Base-by-base conservation (phyloP, 2,329 filamentous ascomycete species). In the Cordyceps tenuipes region DNA sequence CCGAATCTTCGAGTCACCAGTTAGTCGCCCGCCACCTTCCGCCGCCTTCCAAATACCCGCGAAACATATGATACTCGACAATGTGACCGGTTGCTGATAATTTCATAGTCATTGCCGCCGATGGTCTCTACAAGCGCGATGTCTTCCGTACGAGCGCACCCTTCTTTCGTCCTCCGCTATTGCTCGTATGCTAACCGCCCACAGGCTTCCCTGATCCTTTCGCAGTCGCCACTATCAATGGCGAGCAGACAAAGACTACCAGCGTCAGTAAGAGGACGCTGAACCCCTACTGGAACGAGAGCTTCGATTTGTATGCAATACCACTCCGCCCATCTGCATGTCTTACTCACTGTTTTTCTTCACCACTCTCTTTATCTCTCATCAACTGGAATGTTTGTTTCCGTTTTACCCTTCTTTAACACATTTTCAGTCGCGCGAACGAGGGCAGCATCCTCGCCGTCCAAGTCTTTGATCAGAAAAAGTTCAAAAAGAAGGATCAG, bases 401-500 rank as follows among this genome's bases (percentile, higher is more conserved):
- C 58, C 29, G 10, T 41, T 31, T 41, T 34, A 29, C 43, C 57
- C 62, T 61, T 55, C 34, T 39, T 34, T 53, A 55, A 55, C 39
- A 31, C 52, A 49, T 60, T 60, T 68, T 61, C 72, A 97, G 94
- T 79, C 84, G 84, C 72, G 93, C 91, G 62, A 94, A 88, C 63
- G 94, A 99, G 73, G 93, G 96, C 70, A 96, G 92, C 73, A 97
- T 99, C 70, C 82, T 99, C 52, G 94, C 94, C 8, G 92, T 99
- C 51, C 94, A 99, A 72, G 96, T 99, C 59, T 99, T 99, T 72
- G 94, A 99, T 75, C 94, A 99, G 77, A 97, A 97, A 80, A 99
- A 99, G 78, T 99, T 99, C 79, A 99, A 99, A 82, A 99, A 99
- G 85, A 99, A 97, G 91, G 94, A 99, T 68, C 94, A 99, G 73